A percentile compares a stretch with the other conserved stretches of the same genome.
phyloP scores from a whole-genome alignment of 2,329 filamentous ascomycete genomes.

The Mariannaea elegans region DNA sequence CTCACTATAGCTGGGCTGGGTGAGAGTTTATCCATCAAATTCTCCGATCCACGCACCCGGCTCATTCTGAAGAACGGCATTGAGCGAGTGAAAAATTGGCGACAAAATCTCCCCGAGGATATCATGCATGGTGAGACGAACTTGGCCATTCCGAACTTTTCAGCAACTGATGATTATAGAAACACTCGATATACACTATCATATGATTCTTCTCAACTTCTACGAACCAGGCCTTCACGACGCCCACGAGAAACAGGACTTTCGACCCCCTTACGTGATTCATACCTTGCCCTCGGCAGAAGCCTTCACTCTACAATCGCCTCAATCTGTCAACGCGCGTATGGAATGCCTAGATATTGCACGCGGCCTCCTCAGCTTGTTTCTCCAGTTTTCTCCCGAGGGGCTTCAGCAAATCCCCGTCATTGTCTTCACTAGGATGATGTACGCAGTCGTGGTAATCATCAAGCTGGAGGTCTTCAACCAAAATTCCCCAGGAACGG shows the following conservation, averaged over 20 bases:
- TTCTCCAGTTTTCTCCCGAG: not conserved
- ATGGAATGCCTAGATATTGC: not conserved
- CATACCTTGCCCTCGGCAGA: not conserved
- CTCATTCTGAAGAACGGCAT: conserved; percentile 6
- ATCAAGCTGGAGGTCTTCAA: no score
- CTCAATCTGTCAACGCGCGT: not conserved
- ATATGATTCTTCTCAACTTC: conserved; percentile 18
- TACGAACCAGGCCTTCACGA: conserved; percentile 21
- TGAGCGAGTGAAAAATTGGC: conserved; percentile 13
- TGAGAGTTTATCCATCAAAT: conserved; percentile 5
- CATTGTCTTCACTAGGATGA: conserved; percentile 22
- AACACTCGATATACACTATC: conserved; percentile 20
- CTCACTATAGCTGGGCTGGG: conserved; percentile 14
- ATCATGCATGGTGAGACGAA: conserved; percentile 12
- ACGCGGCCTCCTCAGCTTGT: not conserved
- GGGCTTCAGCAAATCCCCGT: conserved; percentile 7
- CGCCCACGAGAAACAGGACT: conserved; percentile 17
- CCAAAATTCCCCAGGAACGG: no score
- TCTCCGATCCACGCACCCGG: conserved; percentile 16
- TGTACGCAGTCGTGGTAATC: conserved; percentile 11
- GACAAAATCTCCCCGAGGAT: conserved; percentile 1
- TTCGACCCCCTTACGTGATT: conserved; percentile 23
- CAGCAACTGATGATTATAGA: not conserved
- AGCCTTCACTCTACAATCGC: not conserved
- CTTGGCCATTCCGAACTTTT: fast-evolving